Base-by-base conservation (phyloP, 164 flowering plant species). In the Berberis thunbergii region DNA sequence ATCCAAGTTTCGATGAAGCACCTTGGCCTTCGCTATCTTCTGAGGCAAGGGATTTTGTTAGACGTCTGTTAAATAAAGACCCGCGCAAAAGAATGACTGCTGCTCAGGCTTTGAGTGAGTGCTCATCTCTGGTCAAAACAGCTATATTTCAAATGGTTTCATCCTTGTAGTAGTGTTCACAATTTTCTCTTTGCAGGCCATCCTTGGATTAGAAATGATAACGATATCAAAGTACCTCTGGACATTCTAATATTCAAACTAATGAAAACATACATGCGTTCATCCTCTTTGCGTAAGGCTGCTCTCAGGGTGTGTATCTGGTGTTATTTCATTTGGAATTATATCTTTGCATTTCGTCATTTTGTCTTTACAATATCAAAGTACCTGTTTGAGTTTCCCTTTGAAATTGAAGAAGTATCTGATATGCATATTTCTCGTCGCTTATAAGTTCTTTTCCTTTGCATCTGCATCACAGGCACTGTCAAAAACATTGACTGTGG, bases 221-320 rank as follows among this genome's bases (percentile, higher is more conserved):
- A 68, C 62, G 78, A 71, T 39, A 75, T 82, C 38, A 86, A 83
- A 70, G 71, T 86, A n/a, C 96, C 93, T 7, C 78, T 94, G 43
- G 99, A 94, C 80, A 80, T 89, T 62, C 67, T 75, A 50, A 81
- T 86, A 43, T 87, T 91, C 72, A 82, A 69, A 73, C 82, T 78
- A 52, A 83, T 94, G 85, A 94, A 84, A 76, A 75, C 81, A 6
- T 94, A 91, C 67, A 79, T 89, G 84, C 83, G 84, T 5, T 91
- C 99, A 54, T 91, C 97, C 57, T 72, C 96, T 70, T 70, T 94
- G 73, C 89, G 99, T 26, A 94, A 85, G 77, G 91, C 99, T 74
- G 97, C 97, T 67, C 81, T 94, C 71, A 81, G 79, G 97, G 99
- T 94, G 74, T 71, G 88, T 80, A 70, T 73, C 54, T 56, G 44